Percentiles rank a stretch among this genome's conserved stretches.
These are phyloP conservation scores for Rosa chinensis DNA, from an alignment of 306 rosid genomes.

Conservation along the genomic window DNA sequence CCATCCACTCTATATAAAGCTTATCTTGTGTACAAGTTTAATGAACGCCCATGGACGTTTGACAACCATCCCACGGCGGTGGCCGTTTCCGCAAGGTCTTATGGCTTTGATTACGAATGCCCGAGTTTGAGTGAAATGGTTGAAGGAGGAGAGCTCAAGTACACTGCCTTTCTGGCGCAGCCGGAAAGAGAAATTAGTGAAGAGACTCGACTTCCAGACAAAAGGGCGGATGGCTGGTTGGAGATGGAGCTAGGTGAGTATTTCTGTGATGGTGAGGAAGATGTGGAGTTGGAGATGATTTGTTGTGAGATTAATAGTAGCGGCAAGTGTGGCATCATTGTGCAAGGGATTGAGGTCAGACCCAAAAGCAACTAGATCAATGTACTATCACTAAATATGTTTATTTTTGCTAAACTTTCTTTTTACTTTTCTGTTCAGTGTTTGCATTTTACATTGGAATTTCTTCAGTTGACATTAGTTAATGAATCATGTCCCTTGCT, in stretches of 20 bases:
- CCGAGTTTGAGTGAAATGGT: background rate
- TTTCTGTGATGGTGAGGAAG: conserved; percentile 32
- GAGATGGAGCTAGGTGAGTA: conserved; percentile 66
- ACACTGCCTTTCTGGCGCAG: conserved; percentile 34
- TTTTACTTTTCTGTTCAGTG: too few species aligned
- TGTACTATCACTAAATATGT: background rate
- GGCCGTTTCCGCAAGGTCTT: conserved; percentile 23
- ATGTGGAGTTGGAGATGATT: conserved; percentile 41
- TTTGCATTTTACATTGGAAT: too few species aligned
- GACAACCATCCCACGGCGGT: conserved; percentile 37
- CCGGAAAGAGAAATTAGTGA: background rate
- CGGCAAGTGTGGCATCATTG: background rate
- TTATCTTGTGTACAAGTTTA: conserved; percentile 51
- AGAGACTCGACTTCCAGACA: conserved; percentile 17
- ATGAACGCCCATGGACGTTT: conserved; percentile 13
- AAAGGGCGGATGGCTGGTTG: conserved; percentile 55
- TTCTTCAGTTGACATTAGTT: background rate
- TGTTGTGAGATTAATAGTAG: conserved; percentile 32
- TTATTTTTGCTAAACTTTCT: background rate
- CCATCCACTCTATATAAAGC: conserved; percentile 47
- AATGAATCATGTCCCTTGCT: too few species aligned
- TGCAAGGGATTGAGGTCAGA: background rate
- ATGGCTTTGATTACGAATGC: background rate
- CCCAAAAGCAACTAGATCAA: background rate
- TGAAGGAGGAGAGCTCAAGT: conserved; percentile 8